Conservation (phyloP, 352 stramenopile species). For the Pythium guiyangense region DNA sequence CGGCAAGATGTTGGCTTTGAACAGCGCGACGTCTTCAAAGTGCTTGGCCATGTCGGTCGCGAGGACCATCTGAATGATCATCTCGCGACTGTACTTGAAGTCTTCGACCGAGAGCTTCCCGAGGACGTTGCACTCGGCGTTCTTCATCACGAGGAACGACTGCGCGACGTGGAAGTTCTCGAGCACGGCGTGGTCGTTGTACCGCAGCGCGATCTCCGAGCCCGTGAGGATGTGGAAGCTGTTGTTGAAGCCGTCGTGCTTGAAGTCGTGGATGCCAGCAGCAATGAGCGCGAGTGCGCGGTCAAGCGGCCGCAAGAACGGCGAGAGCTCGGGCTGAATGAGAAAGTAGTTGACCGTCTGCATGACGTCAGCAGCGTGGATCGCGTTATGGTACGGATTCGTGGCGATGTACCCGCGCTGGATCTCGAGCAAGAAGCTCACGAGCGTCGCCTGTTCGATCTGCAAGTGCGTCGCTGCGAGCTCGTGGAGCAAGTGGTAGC, state of each 20-base stretch:
- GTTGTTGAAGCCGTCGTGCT: slow-evolving; percentile 90
- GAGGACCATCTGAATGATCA: slow-evolving; percentile 90
- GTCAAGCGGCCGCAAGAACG: slow-evolving; percentile 74
- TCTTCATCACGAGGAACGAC: slow-evolving; percentile 90
- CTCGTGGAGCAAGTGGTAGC: slow-evolving; percentile 73
- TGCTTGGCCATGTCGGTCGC: slow-evolving; percentile 90
- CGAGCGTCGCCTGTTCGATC: slow-evolving; percentile 58
- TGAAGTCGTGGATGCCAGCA: slow-evolving; percentile 87
- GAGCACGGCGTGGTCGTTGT: slow-evolving; percentile 87
- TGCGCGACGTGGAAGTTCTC: slow-evolving; percentile 89
- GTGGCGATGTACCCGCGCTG: slow-evolving; percentile 74
- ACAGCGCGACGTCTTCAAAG: slow-evolving; percentile 83
- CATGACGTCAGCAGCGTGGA: slow-evolving; percentile 89
- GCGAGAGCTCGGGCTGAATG: slow-evolving; percentile 60
- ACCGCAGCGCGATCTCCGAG: slow-evolving; percentile 83
- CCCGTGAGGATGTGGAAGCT: slow-evolving; percentile 85
- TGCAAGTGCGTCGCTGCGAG: slow-evolving; percentile 46
- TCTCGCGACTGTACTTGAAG: slow-evolving; percentile 85
- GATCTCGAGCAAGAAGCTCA: slow-evolving; percentile 79
- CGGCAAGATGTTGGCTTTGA: slow-evolving; percentile 85
- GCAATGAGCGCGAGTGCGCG: slow-evolving; percentile 70
- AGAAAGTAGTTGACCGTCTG: slow-evolving; percentile 87
- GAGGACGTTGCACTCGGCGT: slow-evolving; percentile 79
- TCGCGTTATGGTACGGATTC: slow-evolving; percentile 89
- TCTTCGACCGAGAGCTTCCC: slow-evolving; percentile 65